Conservation (phyloP, 306 rosid genomes). For the Chamaecrista fasciculata region DNA sequence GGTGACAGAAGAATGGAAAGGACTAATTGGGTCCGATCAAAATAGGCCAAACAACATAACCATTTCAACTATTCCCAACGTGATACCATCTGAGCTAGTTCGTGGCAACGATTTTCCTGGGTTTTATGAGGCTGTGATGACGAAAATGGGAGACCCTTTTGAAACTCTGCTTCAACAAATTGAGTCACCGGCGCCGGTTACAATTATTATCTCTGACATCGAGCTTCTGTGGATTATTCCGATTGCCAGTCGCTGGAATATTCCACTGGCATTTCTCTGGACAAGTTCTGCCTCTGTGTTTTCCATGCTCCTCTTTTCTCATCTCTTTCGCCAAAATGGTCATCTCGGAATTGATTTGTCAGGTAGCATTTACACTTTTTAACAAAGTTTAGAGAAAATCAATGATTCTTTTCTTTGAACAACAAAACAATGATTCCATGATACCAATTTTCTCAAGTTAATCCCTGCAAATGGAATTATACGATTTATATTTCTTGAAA, state of each 20-base stretch:
- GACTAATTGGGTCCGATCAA: constrained; percentile 32
- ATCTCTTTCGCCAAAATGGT: constrained; percentile 32
- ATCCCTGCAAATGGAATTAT: too few relatives aligned
- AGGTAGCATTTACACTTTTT: constrained; percentile 5
- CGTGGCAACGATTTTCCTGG: constrained; percentile 41
- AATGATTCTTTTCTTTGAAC: too few relatives aligned
- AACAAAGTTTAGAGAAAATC: too few relatives aligned
- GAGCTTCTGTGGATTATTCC: constrained; percentile 37
- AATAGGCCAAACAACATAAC: constrained; percentile 31
- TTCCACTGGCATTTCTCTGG: constrained; percentile 51
- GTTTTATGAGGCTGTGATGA: constrained; percentile 47
- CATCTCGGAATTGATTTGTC: constrained; percentile 2
- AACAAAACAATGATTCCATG: too few relatives aligned
- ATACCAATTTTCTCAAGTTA: too few relatives aligned
- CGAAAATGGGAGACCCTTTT: constrained; percentile 51
- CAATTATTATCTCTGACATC: constrained; percentile 37
- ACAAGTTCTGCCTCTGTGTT: constrained; percentile 47
- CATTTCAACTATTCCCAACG: constrained; percentile 42
- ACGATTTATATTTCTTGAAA: too few relatives aligned
- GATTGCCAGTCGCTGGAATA: constrained; percentile 37
- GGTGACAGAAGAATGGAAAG: constrained; percentile 57
- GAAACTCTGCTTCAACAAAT: constrained; percentile 41
- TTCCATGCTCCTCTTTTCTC: constrained; percentile 32
- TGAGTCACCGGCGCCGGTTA: constrained; percentile 34
- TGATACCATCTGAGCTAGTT: constrained; percentile 43